Conservation (phyloP, 805 yeast species). For the Candida glaebosa region DNA sequence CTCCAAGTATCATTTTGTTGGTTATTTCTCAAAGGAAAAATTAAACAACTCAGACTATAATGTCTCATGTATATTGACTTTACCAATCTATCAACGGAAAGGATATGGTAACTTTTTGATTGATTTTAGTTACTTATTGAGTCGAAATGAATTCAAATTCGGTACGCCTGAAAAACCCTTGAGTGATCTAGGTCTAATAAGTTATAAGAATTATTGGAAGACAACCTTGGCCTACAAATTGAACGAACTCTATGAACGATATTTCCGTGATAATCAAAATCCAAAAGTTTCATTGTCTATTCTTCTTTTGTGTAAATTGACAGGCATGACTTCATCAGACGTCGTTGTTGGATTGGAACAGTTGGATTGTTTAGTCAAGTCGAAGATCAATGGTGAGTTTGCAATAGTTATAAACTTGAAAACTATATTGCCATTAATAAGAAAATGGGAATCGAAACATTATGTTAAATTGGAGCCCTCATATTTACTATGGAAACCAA, state of each 20-base stretch:
- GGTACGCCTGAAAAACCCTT: conserved; percentile 97
- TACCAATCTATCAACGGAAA: conserved; percentile 81
- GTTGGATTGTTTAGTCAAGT: conserved; percentile 54
- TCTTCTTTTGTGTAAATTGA: conserved; percentile 56
- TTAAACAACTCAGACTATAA: conserved; percentile 73
- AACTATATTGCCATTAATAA: conserved; percentile 39
- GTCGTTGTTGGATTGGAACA: conserved; percentile 84
- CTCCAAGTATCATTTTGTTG: conserved; percentile 70
- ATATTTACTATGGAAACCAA: conserved; percentile 72
- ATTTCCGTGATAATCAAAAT: conserved; percentile 4
- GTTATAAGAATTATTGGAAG: conserved; percentile 88
- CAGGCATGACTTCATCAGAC: conserved; percentile 88
- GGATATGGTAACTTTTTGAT: conserved; percentile 90
- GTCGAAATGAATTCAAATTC: conserved; percentile 67
- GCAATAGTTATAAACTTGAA: conserved; percentile 50
- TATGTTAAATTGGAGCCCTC: conserved; percentile 51
- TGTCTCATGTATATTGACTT: conserved; percentile 84
- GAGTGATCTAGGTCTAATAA: conserved; percentile 77
- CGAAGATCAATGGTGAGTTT: conserved; percentile 44
- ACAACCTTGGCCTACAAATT: conserved; percentile 54
- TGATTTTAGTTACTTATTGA: conserved; percentile 80
- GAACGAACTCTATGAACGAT: conserved; percentile 19
- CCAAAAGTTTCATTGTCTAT: conserved; percentile 42
- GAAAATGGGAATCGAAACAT: conserved; percentile 51
- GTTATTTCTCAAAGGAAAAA: conserved; percentile 90